A percentile compares a stretch with the other conserved stretches of the same genome.
Evolutionary conservation across 176 grass and related monocot species (phyloP).

Genomic region (Aegilops umbellulata): DNA sequence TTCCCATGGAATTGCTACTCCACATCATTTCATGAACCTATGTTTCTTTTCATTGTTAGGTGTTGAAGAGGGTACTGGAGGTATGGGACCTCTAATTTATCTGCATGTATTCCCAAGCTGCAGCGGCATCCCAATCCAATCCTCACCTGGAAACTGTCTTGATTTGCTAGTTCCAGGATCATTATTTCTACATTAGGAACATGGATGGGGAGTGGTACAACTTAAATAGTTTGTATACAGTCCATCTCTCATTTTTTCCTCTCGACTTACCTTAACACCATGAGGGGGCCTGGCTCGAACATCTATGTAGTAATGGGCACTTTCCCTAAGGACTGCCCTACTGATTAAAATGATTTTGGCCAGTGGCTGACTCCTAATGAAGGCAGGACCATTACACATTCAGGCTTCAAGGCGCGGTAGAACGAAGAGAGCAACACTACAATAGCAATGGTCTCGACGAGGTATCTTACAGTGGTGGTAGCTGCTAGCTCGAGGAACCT

Average conservation of each 20-base stretch:
- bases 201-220: constrained; percentile 41
- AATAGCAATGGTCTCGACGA: not conserved
- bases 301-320: constrained; percentile 45
- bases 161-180: constrained; percentile 48
- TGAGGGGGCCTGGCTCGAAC: constrained; percentile 40
- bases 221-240: constrained; percentile 13
- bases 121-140: constrained; percentile 34
- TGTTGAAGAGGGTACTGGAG: not conserved
- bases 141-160: constrained; percentile 52
- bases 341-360: constrained; percentile 20
- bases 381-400: constrained; percentile 34
- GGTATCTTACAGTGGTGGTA: not conserved
- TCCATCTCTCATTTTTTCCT: constrained; percentile 47
- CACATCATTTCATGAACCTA: too few relatives aligned
- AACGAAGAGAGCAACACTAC: not conserved
- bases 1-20: too few relatives aligned
- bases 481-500: not conserved
- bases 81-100: constrained; percentile 53
- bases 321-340: constrained; percentile 50
- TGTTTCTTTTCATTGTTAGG: too few relatives aligned
- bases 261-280: constrained; percentile 45
- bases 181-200: constrained; percentile 55
- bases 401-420: constrained; percentile 5
- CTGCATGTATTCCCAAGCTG: constrained; percentile 38
- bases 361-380: constrained; percentile 50